A percentile compares a stretch with the other conserved stretches of the same genome.
Conservation (phyloP, 148 eudicot genomes). For the Rhododendron vialii region DNA sequence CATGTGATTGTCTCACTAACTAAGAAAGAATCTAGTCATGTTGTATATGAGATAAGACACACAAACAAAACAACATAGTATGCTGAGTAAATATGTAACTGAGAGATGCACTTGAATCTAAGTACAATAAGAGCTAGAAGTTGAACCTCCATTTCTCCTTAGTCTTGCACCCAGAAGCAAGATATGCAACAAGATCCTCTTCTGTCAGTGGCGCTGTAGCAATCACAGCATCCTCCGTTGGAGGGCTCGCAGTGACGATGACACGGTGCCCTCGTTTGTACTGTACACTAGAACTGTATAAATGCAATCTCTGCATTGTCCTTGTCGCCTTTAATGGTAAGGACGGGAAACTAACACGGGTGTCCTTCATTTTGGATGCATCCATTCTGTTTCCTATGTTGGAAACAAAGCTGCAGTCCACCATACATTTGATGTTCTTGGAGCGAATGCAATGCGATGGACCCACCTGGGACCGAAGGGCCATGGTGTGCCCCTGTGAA, state of each 20-base stretch:
- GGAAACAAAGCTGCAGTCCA: slow-evolving; percentile 13
- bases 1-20: background rate
- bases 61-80: background rate
- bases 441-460: slow-evolving; percentile 39
- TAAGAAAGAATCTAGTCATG: background rate
- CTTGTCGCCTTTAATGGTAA: slow-evolving; percentile 27
- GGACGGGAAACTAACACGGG: slow-evolving; percentile 22
- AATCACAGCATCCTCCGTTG: slow-evolving; percentile 71
- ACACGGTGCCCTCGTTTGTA: slow-evolving; percentile 32
- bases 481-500: slow-evolving; percentile 53
- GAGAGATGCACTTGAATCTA: slow-evolving; percentile 11
- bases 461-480: slow-evolving; percentile 51
- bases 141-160: slow-evolving; percentile 93
- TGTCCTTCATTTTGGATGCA: slow-evolving; percentile 29
- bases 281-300: slow-evolving; percentile 17
- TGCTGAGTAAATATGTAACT: background rate
- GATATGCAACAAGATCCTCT: slow-evolving; percentile 81
- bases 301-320: slow-evolving; percentile 24
- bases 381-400: slow-evolving; percentile 11
- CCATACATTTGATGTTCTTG: slow-evolving; percentile 36
- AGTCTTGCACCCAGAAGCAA: slow-evolving; percentile 97
- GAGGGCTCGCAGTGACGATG: slow-evolving; percentile 89
- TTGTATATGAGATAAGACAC: background rate
- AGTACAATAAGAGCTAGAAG: slow-evolving; percentile 33
- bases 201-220: slow-evolving; percentile 85